Base-by-base conservation (phyloP, 345 rosid species). In the Syzygium aqueum region DNA sequence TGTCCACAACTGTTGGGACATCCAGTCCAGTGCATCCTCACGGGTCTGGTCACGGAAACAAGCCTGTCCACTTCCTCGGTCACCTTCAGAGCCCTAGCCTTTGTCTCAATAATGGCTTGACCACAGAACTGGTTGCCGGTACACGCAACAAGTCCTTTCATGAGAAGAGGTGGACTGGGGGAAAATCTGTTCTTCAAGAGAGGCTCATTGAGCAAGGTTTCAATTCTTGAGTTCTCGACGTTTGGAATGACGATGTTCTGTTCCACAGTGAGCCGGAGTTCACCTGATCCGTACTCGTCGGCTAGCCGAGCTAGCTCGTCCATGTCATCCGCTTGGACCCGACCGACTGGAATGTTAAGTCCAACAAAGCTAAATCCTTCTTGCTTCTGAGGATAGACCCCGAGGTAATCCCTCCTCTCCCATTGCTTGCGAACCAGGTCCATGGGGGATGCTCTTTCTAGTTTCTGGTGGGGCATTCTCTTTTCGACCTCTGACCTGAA, bases 1-100 rank as follows among this genome's bases (percentile, higher is more conserved):
- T 97, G 99, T 12, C 94, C 99, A 3, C 99, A 97, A 27, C 91
- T 93, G 88, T 95, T 96, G 23, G 99, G 99, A 90, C 99, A 97
- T 12, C 99, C 99, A 1, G 99, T 97, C 99, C 99, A 97, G 82
- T 97, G 99, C 98, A 96, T 95, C 92, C 99, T 95, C 63, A 97
- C 91, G 0, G 96, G 95, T 80, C 82, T 88, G 3, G 89, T 89
- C 53, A 97, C 94, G 1, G 96, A 91, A 63, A 97, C 98, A 2
- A 95, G 92, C 91, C 96, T 91, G 87, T 92, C 93, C 23, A 97
- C 97, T 88, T 97, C 99, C 89, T 95, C 95, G 0, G 98, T 94
- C 90, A 96, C 98, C 89, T 94, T 95, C 84, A 96, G 52, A 43
- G 99, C 98, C 85, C 99, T 92, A 21, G 94, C 98, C 84, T 97